phyloP scores from a whole-genome alignment of 1,284 basidiomycete species.

The Somion occarium region DNA sequence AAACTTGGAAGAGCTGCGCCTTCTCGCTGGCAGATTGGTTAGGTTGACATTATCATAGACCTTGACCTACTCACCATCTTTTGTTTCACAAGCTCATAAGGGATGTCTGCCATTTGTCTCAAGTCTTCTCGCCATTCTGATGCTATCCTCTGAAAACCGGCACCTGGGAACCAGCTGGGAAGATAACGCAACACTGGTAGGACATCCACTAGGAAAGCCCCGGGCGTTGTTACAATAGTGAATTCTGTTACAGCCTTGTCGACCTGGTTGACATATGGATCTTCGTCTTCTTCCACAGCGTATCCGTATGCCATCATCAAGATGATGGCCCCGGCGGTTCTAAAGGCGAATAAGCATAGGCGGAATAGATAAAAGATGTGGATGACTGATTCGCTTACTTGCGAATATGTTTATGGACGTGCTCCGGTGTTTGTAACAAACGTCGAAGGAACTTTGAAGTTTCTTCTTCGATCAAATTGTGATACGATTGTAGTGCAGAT shows the following conservation, averaged over 20 bases:
- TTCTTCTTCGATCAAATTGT: constrained; percentile 45
- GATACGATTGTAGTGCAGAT: constrained; percentile 28
- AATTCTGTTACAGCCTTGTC: constrained; percentile 28
- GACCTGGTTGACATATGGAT: constrained; percentile 27
- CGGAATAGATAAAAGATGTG: not conserved
- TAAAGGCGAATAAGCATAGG: constrained; percentile 8
- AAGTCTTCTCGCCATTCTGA: constrained; percentile 23
- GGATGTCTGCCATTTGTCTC: constrained; percentile 8
- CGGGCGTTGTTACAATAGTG: constrained; percentile 16
- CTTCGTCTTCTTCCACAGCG: constrained; percentile 24
- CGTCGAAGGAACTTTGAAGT: constrained; percentile 24
- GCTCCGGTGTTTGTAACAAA: constrained; percentile 15
- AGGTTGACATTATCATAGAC: not conserved
- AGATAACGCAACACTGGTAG: constrained; percentile 29
- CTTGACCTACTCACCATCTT: constrained; percentile 1
- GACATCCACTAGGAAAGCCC: constrained; percentile 18
- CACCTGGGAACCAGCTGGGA: constrained; percentile 39
- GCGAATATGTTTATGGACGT: constrained; percentile 11
- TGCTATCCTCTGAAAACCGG: constrained; percentile 39
- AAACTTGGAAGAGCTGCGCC: constrained; percentile 18
- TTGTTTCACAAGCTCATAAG: constrained; percentile 8
- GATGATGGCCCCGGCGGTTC: constrained; percentile 29
- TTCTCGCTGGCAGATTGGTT: constrained; percentile 14
- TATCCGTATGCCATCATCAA: constrained; percentile 33
- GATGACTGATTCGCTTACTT: constrained; percentile 6